phyloP scores from a whole-genome alignment of 106 monocot genomes.

The Dioscorea dumetorum region DNA sequence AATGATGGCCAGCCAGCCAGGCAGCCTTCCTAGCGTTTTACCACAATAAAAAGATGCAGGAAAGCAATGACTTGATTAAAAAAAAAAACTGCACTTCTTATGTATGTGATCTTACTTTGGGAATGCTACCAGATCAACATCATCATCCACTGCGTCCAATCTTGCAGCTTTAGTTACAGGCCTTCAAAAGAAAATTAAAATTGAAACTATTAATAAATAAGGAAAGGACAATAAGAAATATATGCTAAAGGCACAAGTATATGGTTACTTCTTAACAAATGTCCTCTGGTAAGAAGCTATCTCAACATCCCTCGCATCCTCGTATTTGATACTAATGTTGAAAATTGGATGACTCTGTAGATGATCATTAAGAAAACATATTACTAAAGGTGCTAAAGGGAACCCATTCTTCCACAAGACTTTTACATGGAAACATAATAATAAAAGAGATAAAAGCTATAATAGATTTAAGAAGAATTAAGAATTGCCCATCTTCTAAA shows the following conservation, averaged over 20 bases:
- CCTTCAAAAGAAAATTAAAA: conserved; percentile 22
- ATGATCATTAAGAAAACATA: too few species aligned
- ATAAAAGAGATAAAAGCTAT: too few species aligned
- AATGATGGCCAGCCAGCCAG: too few species aligned
- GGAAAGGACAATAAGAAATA: too few species aligned
- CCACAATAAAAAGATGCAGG: neutral
- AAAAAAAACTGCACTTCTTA: neutral
- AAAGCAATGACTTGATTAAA: too few species aligned
- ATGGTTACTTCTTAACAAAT: conserved; percentile 39
- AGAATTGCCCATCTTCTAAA: too few species aligned
- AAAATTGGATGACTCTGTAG: conserved; percentile 95
- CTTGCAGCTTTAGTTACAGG: conserved; percentile 37
- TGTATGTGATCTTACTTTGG: conserved; percentile 61
- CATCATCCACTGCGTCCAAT: conserved; percentile 70
- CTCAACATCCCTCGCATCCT: conserved; percentile 95
- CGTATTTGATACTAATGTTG: conserved; percentile 90
- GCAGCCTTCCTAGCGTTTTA: neutral
- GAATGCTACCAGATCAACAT: conserved; percentile 65
- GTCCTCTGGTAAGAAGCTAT: conserved; percentile 60
- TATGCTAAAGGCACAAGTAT: neutral
- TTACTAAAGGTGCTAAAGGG: too few species aligned
- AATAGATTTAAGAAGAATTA: too few species aligned
- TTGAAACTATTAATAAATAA: neutral
- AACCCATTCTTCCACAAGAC: too few species aligned
- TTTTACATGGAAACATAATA: too few species aligned